These are phyloP conservation scores for Xylaria intraflava DNA, from an alignment of 495 filamentous ascomycete genomes.

Conservation along the genomic window DNA sequence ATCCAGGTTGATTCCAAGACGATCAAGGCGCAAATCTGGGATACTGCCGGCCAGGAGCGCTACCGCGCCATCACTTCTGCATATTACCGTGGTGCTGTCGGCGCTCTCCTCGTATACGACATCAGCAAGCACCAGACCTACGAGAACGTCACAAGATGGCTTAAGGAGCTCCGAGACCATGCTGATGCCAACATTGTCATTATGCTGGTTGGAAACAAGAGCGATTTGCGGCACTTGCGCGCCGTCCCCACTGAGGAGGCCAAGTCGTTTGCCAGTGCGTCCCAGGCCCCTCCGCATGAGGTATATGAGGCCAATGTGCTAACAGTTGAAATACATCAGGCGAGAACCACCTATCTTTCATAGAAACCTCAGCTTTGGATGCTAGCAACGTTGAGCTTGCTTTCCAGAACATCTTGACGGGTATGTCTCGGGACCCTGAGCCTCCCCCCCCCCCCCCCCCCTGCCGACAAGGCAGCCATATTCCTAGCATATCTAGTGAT, in stretches of 20 bases:
- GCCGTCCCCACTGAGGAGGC: conserved; percentile 98
- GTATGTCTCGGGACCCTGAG: conserved; percentile 42
- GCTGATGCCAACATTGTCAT: conserved; percentile 99
- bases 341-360: conserved; percentile 94
- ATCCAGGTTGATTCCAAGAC: conserved; percentile 99
- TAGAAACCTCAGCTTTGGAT: conserved; percentile 97
- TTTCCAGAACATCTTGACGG: conserved; percentile 98
- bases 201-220: conserved; percentile 99
- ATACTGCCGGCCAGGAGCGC: conserved; percentile 97
- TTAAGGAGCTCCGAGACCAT: conserved; percentile 97
- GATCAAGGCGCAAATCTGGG: conserved; percentile 99
- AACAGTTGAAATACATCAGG: conserved; percentile 45
- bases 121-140: conserved; percentile 99
- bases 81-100: conserved; percentile 96
- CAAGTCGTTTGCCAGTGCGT: conserved; percentile 93
- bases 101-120: conserved; percentile 96
- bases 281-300: neutral
- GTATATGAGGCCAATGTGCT: conserved; percentile 8
- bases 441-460: neutral
- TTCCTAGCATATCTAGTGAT: conserved; percentile 12
- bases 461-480: neutral
- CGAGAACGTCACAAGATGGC: conserved; percentile 97
- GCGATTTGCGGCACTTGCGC: conserved; percentile 96
- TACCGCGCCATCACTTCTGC: conserved; percentile 99
- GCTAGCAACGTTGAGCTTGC: conserved; percentile 99